These are phyloP conservation scores for Apostasia ramifera DNA, from an alignment of 106 monocot species.

Conservation along the genomic window DNA sequence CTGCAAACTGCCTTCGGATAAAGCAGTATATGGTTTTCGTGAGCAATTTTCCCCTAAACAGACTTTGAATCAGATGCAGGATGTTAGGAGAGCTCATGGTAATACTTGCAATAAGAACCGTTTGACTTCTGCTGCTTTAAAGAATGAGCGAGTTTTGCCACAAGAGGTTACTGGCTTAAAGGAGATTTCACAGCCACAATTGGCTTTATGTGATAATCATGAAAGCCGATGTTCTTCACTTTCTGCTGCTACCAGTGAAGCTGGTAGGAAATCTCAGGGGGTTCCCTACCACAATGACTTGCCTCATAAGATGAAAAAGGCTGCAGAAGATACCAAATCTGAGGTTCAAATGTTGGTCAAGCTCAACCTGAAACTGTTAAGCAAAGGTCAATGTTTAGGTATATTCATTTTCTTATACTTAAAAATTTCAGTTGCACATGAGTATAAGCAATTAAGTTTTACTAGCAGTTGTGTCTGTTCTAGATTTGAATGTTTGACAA, in stretches of 20 bases:
- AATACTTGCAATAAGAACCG: not conserved
- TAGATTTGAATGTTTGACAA: not conserved
- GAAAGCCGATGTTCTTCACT: not conserved
- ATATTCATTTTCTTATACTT: slow-evolving; percentile 6
- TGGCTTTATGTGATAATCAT: not conserved
- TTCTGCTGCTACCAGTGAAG: not conserved
- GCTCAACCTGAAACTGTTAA: slow-evolving; percentile 43
- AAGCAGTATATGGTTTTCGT: not conserved
- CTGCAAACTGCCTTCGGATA: not conserved
- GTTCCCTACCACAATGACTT: not conserved
- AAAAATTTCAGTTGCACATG: not conserved
- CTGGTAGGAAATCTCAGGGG: not conserved
- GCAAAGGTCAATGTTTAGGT: slow-evolving; percentile 34
- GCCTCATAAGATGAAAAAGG: not conserved
- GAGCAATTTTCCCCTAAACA: not conserved
- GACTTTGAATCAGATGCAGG: not conserved
- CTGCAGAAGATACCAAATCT: slow-evolving; percentile 19
- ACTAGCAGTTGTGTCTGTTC: not conserved
- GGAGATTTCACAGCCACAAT: not conserved
- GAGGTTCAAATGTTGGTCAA: slow-evolving; percentile 61
- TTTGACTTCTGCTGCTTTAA: not conserved
- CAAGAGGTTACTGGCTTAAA: not conserved
- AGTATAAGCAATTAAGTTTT: too few species aligned
- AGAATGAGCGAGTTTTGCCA: not conserved
- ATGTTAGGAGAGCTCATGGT: not conserved